These are phyloP conservation scores for Xylariales sp. DNA, from an alignment of 2,329 filamentous ascomycete genomes.

Conservation along the genomic window DNA sequence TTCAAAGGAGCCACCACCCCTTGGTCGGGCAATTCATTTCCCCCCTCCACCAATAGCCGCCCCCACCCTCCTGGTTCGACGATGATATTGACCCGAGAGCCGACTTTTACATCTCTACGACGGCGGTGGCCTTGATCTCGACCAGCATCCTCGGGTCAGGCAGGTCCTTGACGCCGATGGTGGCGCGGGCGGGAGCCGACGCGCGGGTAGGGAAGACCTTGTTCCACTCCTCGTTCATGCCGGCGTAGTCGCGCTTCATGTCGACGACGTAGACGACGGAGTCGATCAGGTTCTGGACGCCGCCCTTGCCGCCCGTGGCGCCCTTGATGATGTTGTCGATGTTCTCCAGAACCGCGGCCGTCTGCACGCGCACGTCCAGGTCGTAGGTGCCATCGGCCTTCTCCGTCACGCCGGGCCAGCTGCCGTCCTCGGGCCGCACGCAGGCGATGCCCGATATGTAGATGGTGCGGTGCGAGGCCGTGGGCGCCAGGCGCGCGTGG, in stretches of 20 bases:
- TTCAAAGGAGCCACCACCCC: no score
- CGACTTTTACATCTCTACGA: slow-evolving; percentile 19
- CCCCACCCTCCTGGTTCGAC: no score
- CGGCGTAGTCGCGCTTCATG: slow-evolving; percentile 35
- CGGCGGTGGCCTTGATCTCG: slow-evolving; percentile 25
- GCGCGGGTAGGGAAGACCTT: slow-evolving; percentile 31
- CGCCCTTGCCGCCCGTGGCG: slow-evolving; percentile 28
- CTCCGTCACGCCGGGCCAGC: slow-evolving; percentile 28
- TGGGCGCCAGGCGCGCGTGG: slow-evolving; percentile 20
- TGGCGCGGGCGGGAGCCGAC: slow-evolving; percentile 30
- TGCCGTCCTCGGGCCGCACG: slow-evolving; percentile 24
- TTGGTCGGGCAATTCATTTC: no score
- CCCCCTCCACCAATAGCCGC: no score
- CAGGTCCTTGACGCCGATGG: slow-evolving; percentile 24
- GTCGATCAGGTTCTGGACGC: slow-evolving; percentile 32
- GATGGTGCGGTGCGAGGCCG: slow-evolving; percentile 27
- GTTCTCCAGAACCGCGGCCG: slow-evolving; percentile 30
- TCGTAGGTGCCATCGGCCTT: slow-evolving; percentile 28
- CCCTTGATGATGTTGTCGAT: slow-evolving; percentile 33
- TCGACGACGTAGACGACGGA: slow-evolving; percentile 35
- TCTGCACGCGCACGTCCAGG: slow-evolving; percentile 31
- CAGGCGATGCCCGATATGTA: slow-evolving; percentile 35
- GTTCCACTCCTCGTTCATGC: slow-evolving; percentile 43
- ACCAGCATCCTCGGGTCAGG: slow-evolving; percentile 26
- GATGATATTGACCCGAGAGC: no score